Evolutionary conservation across 306 rosid genomes (phyloP), one percentile per base, ranked within the genome.

Genomic region (Glycine tomentella): DNA sequence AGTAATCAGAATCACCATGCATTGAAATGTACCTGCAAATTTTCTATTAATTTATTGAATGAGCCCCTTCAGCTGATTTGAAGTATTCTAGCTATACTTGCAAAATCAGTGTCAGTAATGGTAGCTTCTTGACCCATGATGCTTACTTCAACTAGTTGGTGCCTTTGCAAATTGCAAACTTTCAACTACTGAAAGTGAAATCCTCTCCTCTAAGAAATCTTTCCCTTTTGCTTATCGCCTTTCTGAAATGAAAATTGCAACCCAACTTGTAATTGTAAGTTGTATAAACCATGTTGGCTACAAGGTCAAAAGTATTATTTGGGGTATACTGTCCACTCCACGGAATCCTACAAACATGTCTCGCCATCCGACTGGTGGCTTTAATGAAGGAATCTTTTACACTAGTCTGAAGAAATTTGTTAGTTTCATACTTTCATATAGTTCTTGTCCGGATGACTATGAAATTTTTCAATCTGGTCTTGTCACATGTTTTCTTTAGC

Each of bases 11-110:
- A 67, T 69, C 48, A 40, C 42, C 20, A 25, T 12, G 46, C 84
- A 69, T 74, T 52, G 20, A 10, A 67, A 66, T 45, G 25, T 33
- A 36, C 69, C 12, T 52, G 45, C 55, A 34, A 5, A 36, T 36
- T 82, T 76, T 57, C 45, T 45, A 53, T 64, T 64, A 65, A 33
- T 72, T 77, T 72, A 70, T 67, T 44, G 72, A 78, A 20, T n/a
- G 51, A 71, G 64, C 25, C 59, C 65, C 72, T 16, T 83, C 50
- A 44, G 17, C 48, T 58, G 49, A 48, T 36, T 66, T 74, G 8
- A 33, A 16, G 50, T 10, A 9, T 33, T 50, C 33, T 44, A 44
- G 64, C 9, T 45, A 81, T 40, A 62, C 58, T 51, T 59, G 33
- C 67, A 76, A 77, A 81, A 48, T 50, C 40, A 16, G 17, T 69